Base-by-base conservation (phyloP, 2,329 filamentous ascomycete genomes). In the Stachybotrys chartarum region DNA sequence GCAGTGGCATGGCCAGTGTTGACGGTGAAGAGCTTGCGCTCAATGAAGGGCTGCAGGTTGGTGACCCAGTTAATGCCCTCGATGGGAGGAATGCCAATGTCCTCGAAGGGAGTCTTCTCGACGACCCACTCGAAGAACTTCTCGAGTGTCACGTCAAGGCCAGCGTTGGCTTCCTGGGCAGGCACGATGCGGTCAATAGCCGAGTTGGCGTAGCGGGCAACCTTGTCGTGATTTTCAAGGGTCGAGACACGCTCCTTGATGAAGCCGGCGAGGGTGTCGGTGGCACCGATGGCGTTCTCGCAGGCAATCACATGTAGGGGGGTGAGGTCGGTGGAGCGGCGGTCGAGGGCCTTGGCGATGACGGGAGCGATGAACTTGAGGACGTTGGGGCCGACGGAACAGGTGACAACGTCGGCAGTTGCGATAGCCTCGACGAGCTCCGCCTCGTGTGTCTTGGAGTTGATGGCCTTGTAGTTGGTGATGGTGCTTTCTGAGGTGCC, bases 101-200 rank as follows among this genome's bases (percentile, higher is more conserved):
- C 83, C 60, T 86, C 80, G 73, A 97, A 97, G 2, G 93, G 93
- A 49, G 84, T 87, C 70, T 84, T 78, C 70, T 99, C 94, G 53
- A 99, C 92, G 45, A 94, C 93, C 94, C 94, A 99, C 78, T 99
- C 94, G 77, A 90, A 97, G 81, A 97, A 99, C 77, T 94, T 94
- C 81, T 99, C 94, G 51, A 99, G 91, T 67, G 87, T 92, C 62
- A 99, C 94, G 68, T 97, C 86, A 49, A 99, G 82, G 55, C 91
- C 91, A 30, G 87, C 83, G 64, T 90, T 77, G 52, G 84, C 76
- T 58, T 91, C 86, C 76, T 97, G 94, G 48, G 91, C 90, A 14
- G 94, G 94, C 30, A 97, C 94, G 70, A 99, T 99, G 58, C 94
- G 90, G 79, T 99, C 94, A 70, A 99, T 97, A 64, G 94, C 94